Conservation (phyloP, 2,329 filamentous ascomycete species). For the Sarocladium kiliense region DNA sequence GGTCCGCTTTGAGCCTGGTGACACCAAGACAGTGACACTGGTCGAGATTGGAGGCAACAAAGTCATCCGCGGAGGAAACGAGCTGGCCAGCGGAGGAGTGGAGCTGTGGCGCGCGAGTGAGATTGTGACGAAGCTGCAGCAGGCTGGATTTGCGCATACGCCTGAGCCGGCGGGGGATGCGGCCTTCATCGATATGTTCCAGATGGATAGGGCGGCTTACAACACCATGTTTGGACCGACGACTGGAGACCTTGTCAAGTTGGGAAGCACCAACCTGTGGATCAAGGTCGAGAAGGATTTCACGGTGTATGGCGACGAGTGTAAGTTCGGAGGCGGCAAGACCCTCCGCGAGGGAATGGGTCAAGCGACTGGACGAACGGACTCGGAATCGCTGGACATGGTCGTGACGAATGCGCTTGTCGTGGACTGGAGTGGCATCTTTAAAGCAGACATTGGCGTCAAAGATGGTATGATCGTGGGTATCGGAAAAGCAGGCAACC, state of each 20-base stretch:
- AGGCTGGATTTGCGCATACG: conserved; percentile 72
- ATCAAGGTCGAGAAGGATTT: conserved; percentile 82
- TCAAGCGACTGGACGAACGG: conserved; percentile 72
- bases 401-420: conserved; percentile 88
- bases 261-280: conserved; percentile 86
- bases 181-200: conserved; percentile 50
- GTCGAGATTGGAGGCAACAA: conserved; percentile 82
- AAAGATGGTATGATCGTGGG: conserved; percentile 81
- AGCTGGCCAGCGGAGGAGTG: conserved; percentile 67
- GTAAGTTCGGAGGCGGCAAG: conserved; percentile 92
- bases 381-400: conserved; percentile 71
- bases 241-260: conserved; percentile 74
- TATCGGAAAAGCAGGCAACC: conserved; percentile 93
- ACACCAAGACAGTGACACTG: conserved; percentile 82
- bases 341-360: conserved; percentile 94
- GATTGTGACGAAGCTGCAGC: conserved; percentile 62
- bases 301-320: conserved; percentile 86
- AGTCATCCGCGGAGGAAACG: conserved; percentile 80
- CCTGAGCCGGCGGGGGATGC: conserved; percentile 57
- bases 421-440: conserved; percentile 87
- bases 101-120: conserved; percentile 57
- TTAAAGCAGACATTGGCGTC: conserved; percentile 94
- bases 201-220: conserved; percentile 76
- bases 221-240: conserved; percentile 90
- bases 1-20: conserved; percentile 89